A percentile compares a stretch with the other conserved stretches of the same genome.
These are phyloP conservation scores for Alternaria longipes DNA, from an alignment of 2,329 filamentous ascomycete species.

Conservation along the genomic window DNA sequence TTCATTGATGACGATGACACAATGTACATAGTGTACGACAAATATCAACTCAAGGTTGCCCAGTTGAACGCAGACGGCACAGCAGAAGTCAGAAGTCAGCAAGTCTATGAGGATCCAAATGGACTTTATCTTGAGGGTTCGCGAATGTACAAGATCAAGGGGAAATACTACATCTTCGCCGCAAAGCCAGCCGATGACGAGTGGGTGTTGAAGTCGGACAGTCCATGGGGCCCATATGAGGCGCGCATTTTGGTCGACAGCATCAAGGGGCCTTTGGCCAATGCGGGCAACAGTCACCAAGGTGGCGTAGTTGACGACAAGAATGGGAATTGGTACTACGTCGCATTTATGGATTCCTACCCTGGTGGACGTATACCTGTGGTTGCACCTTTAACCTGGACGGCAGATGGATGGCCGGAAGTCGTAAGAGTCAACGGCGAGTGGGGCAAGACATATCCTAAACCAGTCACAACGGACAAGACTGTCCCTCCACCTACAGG, in stretches of 20 bases:
- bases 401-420: conserved; percentile 61
- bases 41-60: conserved; percentile 60
- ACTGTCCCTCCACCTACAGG: conserved; percentile 48
- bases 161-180: conserved; percentile 64
- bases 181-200: conserved; percentile 59
- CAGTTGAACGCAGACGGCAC: conserved; percentile 62
- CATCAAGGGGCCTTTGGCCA: conserved; percentile 56
- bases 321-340: conserved; percentile 66
- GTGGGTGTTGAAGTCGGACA: conserved; percentile 61
- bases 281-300: conserved; percentile 62
- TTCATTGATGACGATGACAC: conserved; percentile 68
- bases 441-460: conserved; percentile 60
- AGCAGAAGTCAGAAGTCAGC: conserved; percentile 55
- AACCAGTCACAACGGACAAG: conserved; percentile 44
- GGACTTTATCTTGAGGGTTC: conserved; percentile 60
- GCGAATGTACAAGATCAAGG: conserved; percentile 67
- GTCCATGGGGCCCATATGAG: conserved; percentile 64
- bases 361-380: conserved; percentile 67
- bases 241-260: conserved; percentile 55
- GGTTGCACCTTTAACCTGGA: conserved; percentile 64
- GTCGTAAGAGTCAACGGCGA: conserved; percentile 55
- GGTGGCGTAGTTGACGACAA: conserved; percentile 64
- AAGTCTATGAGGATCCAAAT: conserved; percentile 55
- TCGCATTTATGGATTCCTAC: conserved; percentile 65
- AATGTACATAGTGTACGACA: conserved; percentile 67